Percentiles rank a stretch among this genome's conserved stretches.
phyloP scores from a whole-genome alignment of 768 basidiomycete genomes.

The Leccinum aurantiacum region DNA sequence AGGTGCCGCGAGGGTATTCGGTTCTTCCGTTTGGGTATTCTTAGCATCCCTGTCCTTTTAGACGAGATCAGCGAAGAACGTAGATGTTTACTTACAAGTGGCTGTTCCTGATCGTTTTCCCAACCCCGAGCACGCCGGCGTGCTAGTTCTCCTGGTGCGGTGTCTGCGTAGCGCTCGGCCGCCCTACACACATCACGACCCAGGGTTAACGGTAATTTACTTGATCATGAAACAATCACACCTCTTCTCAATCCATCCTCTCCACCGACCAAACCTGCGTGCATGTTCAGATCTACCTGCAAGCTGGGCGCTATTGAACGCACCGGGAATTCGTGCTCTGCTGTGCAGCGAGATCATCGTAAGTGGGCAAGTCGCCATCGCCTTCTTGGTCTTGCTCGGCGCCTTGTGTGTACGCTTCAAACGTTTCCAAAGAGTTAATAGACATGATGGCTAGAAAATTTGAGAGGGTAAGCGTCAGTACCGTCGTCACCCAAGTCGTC shows the following conservation, averaged over 20 bases:
- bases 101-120: slow-evolving; percentile 46
- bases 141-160: slow-evolving; percentile 55
- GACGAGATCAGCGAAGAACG: not conserved
- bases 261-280: slow-evolving; percentile 79
- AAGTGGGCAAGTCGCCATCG: slow-evolving; percentile 67
- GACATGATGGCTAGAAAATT: slow-evolving; percentile 14
- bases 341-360: slow-evolving; percentile 75
- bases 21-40: slow-evolving; percentile 17
- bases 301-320: slow-evolving; percentile 19
- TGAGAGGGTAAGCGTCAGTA: not conserved
- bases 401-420: slow-evolving; percentile 26
- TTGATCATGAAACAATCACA: slow-evolving; percentile 25
- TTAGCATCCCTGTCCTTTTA: slow-evolving; percentile 10
- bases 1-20: slow-evolving; percentile 1
- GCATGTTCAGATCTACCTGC: slow-evolving; percentile 2
- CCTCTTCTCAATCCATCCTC: slow-evolving; percentile 89
- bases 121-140: slow-evolving; percentile 69
- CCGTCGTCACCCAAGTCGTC: too few relatives aligned
- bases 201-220: not conserved
- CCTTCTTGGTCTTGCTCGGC: slow-evolving; percentile 44
- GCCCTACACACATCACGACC: slow-evolving; percentile 48
- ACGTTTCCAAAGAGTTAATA: slow-evolving; percentile 23
- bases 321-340: slow-evolving; percentile 83
- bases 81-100: slow-evolving; percentile 15
- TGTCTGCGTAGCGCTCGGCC: slow-evolving; percentile 75